Percentiles rank a stretch among this genome's conserved stretches.
phyloP scores from a whole-genome alignment of 768 basidiomycete species.

The Tulasnella sp. region DNA sequence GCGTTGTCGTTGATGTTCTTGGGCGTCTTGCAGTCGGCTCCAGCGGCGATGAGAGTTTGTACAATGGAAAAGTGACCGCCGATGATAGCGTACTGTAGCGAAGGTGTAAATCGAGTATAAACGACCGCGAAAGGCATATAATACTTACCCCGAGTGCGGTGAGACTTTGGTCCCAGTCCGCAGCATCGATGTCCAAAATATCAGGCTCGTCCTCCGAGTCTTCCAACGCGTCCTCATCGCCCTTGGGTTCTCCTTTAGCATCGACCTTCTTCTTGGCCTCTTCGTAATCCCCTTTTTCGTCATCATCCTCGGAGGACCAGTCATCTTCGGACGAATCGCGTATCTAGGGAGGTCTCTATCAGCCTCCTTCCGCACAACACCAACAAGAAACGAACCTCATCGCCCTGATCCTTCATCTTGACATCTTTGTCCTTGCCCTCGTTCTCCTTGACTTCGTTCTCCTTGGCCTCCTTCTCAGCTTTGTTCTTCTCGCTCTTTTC shows the following conservation, averaged over 20 bases:
- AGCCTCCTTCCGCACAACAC: too few species aligned
- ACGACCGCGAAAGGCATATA: slow-evolving; percentile 31
- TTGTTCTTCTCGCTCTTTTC: slow-evolving; percentile 45
- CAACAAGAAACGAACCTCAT: slow-evolving; percentile 29
- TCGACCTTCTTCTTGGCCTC: slow-evolving; percentile 41
- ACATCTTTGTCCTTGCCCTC: not conserved
- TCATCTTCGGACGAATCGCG: slow-evolving; percentile 24
- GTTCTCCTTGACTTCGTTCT: slow-evolving; percentile 24
- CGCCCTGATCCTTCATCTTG: slow-evolving; percentile 34
- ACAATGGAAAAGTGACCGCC: slow-evolving; percentile 47
- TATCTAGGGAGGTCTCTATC: slow-evolving; percentile 27
- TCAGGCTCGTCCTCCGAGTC: slow-evolving; percentile 50
- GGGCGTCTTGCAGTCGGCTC: slow-evolving; percentile 46
- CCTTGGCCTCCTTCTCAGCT: slow-evolving; percentile 29
- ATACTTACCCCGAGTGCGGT: slow-evolving; percentile 51
- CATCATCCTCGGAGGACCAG: slow-evolving; percentile 23
- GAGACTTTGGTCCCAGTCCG: slow-evolving; percentile 59
- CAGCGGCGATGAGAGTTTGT: slow-evolving; percentile 48
- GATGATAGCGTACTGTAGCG: slow-evolving; percentile 33
- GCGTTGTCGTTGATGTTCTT: slow-evolving; percentile 37
- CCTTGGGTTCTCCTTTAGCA: slow-evolving; percentile 16
- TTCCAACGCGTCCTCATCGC: slow-evolving; percentile 41
- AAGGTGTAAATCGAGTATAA: not conserved
- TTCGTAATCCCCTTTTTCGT: slow-evolving; percentile 35
- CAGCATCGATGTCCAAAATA: slow-evolving; percentile 50